Evolutionary conservation across 331 rosid genomes (phyloP), one percentile per base, ranked within the genome.

Genomic region (Rhamnella rubrinervis): DNA sequence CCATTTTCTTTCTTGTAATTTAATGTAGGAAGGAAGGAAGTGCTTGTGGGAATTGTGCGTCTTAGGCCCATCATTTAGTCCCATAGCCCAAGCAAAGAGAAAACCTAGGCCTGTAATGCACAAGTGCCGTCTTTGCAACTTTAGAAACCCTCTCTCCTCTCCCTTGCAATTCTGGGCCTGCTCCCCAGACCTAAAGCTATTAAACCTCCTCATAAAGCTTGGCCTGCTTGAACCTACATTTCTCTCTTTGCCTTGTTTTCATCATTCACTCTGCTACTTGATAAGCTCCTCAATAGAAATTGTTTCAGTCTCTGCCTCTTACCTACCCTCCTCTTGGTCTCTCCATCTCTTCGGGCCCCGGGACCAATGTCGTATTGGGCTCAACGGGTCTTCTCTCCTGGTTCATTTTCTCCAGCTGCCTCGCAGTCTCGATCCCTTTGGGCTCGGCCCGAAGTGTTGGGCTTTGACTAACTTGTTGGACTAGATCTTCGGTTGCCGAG

Each of bases 11-110:
- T 31, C 35, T 31, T 31, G 35, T 31, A 31, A 31, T 31, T 31
- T 6, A 31, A 31, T 31, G 35, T 31, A 31, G 47, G 47, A 23
- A 23, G 23, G 23, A 23, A 23, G 23, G 23, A 23, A 23, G 1
- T 23, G 23, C 23, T 23, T 23, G 23, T 23, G 23, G 23, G 23
- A 23, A 23, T 23, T 40, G 9, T 11, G 13, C 13, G 3, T 7
- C 13, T 40, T 11, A 1, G 49, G 49, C 14, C 14, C 49, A 44
- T 44, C 49, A 44, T 9, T 1, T 16, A 2, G 75, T 21, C 71
- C 73, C 73, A 55, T 59, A 77, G 41, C 87, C 95, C 81, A 87
- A 62, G 67, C 96, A 88, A 31, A 78, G 82, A 37, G 78, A 66
- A 61, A 70, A 25, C 59, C 84, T 80, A 38, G 84, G 89, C 61